Percentiles rank a stretch among this genome's conserved stretches.
phyloP scores from a whole-genome alignment of 2,329 filamentous ascomycete genomes.

The Elsinoe fawcettii region DNA sequence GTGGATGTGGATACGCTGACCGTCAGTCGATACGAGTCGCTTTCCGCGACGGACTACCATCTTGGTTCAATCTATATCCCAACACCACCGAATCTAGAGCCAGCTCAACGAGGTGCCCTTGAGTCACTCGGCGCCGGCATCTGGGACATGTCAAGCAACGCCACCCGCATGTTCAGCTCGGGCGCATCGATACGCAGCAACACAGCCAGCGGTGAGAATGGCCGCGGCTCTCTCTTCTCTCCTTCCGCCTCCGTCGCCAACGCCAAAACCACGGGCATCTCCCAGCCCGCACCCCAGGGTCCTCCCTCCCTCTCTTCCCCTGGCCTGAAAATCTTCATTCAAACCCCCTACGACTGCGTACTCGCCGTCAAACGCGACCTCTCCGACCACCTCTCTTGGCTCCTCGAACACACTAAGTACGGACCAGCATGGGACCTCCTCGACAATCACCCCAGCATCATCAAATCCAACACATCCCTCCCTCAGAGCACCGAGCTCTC shows the following conservation, averaged over 20 bases:
- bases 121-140: conserved; percentile 71
- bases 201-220: conserved; percentile 34
- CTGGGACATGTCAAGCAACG: conserved; percentile 75
- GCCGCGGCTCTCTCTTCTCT: conserved; percentile 28
- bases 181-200: conserved; percentile 61
- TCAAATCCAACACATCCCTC: conserved; percentile 35
- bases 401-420: conserved; percentile 73
- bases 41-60: conserved; percentile 88
- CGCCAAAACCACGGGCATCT: conserved; percentile 21
- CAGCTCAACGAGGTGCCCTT: conserved; percentile 62
- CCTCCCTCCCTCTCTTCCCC: conserved; percentile 46
- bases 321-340: conserved; percentile 80
- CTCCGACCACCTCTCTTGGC: conserved; percentile 76
- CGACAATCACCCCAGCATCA: conserved; percentile 73
- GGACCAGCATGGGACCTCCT: conserved; percentile 82
- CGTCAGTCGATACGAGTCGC: conserved; percentile 75
- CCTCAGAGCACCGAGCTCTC: conserved; percentile 23
- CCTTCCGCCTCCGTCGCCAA: conserved; percentile 28
- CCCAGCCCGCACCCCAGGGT: conserved; percentile 24
- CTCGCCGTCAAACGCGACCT: conserved; percentile 81
- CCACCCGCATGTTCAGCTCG: conserved; percentile 78
- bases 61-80: conserved; percentile 73
- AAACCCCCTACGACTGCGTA: conserved; percentile 96
- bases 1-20: conserved; percentile 79
- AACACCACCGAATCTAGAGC: conserved; percentile 53